Percentiles rank a stretch among this genome's conserved stretches.
Conservation (phyloP, 164 flowering plant species). For the Stephania cephalantha region DNA sequence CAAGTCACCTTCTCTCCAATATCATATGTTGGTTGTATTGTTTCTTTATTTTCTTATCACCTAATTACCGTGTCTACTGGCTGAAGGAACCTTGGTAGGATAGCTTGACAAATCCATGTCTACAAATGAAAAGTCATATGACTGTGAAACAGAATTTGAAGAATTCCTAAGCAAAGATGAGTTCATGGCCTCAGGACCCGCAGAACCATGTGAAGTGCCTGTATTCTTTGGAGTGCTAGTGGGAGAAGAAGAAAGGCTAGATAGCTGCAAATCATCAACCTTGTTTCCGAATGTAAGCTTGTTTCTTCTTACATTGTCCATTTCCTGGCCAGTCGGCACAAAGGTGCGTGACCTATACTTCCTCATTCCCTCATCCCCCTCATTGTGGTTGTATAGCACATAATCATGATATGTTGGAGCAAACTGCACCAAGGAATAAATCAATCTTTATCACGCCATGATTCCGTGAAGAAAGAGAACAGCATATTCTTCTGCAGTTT, state of each 20-base stretch:
- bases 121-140: constrained; percentile 66
- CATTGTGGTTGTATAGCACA: constrained; percentile 82
- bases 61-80: constrained; percentile 22
- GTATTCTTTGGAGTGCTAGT: constrained; percentile 46
- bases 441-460: background rate
- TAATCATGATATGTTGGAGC: constrained; percentile 98
- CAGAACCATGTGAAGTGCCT: constrained; percentile 14
- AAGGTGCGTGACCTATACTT: constrained; percentile 95
- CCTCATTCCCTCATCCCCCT: constrained; percentile 74
- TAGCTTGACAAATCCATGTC: constrained; percentile 63
- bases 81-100: constrained; percentile 62
- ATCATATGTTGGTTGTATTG: background rate
- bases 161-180: constrained; percentile 62
- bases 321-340: constrained; percentile 96
- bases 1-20: background rate
- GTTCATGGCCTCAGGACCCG: constrained; percentile 46
- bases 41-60: constrained; percentile 17
- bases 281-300: constrained; percentile 59
- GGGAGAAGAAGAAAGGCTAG: constrained; percentile 58
- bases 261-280: constrained; percentile 57
- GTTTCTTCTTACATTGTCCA: constrained; percentile 84
- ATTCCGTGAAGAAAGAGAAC: too few relatives aligned
- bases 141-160: constrained; percentile 33
- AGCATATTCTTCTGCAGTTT: too few relatives aligned
- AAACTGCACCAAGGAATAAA: constrained; percentile 48